Evolutionary conservation across 2,329 filamentous ascomycete genomes (phyloP).

Genomic region (Cladorrhinum sp.): DNA sequence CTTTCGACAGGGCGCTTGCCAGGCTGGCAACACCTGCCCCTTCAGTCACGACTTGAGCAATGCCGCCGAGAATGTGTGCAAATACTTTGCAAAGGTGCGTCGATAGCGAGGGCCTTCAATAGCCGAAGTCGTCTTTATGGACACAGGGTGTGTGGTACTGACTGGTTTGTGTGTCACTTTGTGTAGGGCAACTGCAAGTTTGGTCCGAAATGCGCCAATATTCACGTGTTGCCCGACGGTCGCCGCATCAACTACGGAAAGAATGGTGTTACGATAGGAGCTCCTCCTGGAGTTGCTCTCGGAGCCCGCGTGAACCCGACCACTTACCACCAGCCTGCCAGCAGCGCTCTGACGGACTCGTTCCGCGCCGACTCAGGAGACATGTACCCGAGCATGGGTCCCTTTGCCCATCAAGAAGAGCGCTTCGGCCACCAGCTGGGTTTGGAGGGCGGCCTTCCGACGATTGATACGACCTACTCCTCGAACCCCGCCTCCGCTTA

Average conservation of each 20-base stretch:
- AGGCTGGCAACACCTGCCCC: slow-evolving; percentile 92
- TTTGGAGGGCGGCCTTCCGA: slow-evolving; percentile 54
- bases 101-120: not conserved
- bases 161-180: slow-evolving; percentile 19
- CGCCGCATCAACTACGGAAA: slow-evolving; percentile 81
- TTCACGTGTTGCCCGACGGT: slow-evolving; percentile 91
- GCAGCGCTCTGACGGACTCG: slow-evolving; percentile 69
- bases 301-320: slow-evolving; percentile 66
- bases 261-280: slow-evolving; percentile 64
- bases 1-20: slow-evolving; percentile 92
- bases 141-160: slow-evolving; percentile 17
- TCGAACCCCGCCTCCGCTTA: slow-evolving; percentile 61
- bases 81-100: slow-evolving; percentile 95
- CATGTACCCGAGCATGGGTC: slow-evolving; percentile 44
- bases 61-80: slow-evolving; percentile 86
- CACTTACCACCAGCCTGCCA: slow-evolving; percentile 62
- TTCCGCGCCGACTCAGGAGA: slow-evolving; percentile 59
- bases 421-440: slow-evolving; percentile 41
- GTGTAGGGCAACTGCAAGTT: slow-evolving; percentile 96
- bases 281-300: slow-evolving; percentile 52
- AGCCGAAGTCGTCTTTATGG: not conserved
- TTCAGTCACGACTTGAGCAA: slow-evolving; percentile 91
- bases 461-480: slow-evolving; percentile 57
- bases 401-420: slow-evolving; percentile 43
- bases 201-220: slow-evolving; percentile 93